Base-by-base conservation (phyloP, 2,329 filamentous ascomycete genomes). In the Fusarium algeriense region DNA sequence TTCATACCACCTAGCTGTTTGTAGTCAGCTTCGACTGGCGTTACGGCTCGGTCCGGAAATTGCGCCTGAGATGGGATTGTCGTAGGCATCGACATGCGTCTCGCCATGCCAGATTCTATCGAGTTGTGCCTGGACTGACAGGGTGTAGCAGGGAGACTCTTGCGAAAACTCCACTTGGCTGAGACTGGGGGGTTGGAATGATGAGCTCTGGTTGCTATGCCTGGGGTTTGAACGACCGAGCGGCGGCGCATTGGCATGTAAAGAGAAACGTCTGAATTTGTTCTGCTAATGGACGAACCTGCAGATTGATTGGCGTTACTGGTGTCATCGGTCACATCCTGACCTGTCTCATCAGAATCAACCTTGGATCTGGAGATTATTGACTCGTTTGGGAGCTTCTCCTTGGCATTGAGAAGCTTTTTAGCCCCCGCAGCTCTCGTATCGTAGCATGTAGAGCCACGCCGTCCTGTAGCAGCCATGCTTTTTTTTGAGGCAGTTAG, bases 1-100 rank as follows among this genome's bases (percentile, higher is more conserved):
- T 89, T 89, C 75, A 90, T 91, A 14, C 84, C 87, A 6, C 89
- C 89, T 35, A 89, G 85, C 48, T 90, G 88, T 64, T 83, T 83
- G 73, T 90, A 91, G n/a, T 87, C 85, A 32, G 82, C 78, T 28
- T 90, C 88, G 43, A 81, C 85, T 0, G 89, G 81, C 12, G 81
- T 82, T 17, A 76, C 72, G 11, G 76, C 77, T 38, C 80, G 74
- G 26, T 78, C 76, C 35, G 64, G 54, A 30, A 64, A 58, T 19
- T 75, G 60, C 48, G 56, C 62, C 49, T 37, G 66, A 28, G 44
- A 60, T 53, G 55, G 73, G 60, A 64, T 67, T 46, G 49, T 63
- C 10, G 65, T 63, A 43, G 80, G 80, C 75, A 83, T 78, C 2
- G 82, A 82, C 63, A 81, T 61, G 20, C 80, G 76, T 7, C 79